A percentile compares a stretch with the other conserved stretches of the same genome.
Conservation (phyloP, 2,329 filamentous ascomycete species). For the Fusarium veterinarium region DNA sequence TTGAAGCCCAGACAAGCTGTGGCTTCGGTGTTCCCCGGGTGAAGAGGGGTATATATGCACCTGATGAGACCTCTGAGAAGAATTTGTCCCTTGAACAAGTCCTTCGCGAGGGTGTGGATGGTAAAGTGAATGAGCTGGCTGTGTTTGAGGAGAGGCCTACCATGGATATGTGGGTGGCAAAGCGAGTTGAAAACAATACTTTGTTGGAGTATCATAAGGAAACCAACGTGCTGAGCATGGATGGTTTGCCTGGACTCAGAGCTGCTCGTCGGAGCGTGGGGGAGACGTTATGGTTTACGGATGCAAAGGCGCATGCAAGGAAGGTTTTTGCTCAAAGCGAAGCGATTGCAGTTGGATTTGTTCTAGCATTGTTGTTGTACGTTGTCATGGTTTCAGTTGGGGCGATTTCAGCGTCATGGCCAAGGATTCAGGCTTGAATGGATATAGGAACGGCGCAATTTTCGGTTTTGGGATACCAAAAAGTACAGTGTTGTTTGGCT, state of each 20-base stretch:
- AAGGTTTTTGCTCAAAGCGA: conserved; percentile 48
- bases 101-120: conserved; percentile 40
- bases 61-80: conserved; percentile 37
- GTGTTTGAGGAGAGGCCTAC: conserved; percentile 67
- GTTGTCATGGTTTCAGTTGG: conserved; percentile 41
- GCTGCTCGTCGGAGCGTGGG: conserved; percentile 62
- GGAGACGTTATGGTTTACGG: conserved; percentile 59
- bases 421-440: conserved; percentile 29
- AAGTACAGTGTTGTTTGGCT: conserved; percentile 40
- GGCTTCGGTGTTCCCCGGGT: conserved; percentile 72
- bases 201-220: conserved; percentile 66
- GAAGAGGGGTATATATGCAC: conserved; percentile 53
- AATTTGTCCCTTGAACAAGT: conserved; percentile 37
- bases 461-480: conserved; percentile 41
- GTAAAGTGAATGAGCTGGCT: conserved; percentile 50
- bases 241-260: conserved; percentile 68
- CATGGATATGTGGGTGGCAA: conserved; percentile 62
- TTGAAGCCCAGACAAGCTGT: conserved; percentile 74
- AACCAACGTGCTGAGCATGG: conserved; percentile 67
- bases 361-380: conserved; percentile 47
- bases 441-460: conserved; percentile 40
- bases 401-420: conserved; percentile 36
- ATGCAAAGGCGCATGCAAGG: conserved; percentile 46
- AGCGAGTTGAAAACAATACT: conserved; percentile 60
- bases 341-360: conserved; percentile 49